Conservation (phyloP, 768 basidiomycete species). For the Jaapia argillacea region DNA sequence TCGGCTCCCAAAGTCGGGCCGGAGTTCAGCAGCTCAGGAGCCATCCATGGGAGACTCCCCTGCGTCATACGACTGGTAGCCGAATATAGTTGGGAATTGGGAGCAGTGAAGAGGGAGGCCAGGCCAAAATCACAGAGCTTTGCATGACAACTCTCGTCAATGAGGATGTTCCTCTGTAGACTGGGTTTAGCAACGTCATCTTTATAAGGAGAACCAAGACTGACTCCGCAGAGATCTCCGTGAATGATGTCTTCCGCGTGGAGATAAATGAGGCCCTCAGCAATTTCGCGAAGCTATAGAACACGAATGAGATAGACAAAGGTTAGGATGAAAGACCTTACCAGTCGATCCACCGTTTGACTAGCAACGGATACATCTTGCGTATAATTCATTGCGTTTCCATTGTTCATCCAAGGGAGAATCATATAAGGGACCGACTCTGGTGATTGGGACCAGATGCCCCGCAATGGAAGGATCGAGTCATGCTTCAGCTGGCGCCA, state of each 20-base stretch:
- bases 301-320: no score
- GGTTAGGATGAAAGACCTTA: no score
- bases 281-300: background rate
- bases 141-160: background rate
- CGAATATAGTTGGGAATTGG: background rate
- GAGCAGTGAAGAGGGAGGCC: background rate
- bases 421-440: no score
- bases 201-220: background rate
- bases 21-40: background rate
- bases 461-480: no score
- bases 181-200: no score
- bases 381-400: no score
- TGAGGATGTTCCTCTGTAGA: background rate
- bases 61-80: no score
- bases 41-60: background rate
- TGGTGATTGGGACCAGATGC: no score
- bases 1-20: background rate
- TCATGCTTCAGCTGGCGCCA: no score
- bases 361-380: no score
- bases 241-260: constrained; percentile 3
- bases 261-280: constrained; percentile 2
- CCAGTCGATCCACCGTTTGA: no score
- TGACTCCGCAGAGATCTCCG: constrained; percentile 1
- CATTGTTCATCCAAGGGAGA: no score
- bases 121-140: background rate